These are phyloP conservation scores for Neonectria ditissima DNA, from an alignment of 2,329 filamentous ascomycete species.

Conservation along the genomic window DNA sequence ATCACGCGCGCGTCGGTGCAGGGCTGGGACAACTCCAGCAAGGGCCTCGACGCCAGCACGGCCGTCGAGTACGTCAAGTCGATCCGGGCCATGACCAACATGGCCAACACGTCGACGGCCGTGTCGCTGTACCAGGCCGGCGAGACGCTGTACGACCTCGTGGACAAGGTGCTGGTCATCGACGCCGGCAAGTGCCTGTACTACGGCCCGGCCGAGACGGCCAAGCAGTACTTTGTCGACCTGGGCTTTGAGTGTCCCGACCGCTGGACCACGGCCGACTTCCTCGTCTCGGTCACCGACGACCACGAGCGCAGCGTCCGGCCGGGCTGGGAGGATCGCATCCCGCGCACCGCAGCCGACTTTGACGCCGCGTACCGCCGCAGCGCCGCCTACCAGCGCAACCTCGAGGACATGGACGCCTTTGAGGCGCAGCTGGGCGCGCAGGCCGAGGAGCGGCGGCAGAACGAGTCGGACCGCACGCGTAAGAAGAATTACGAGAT, in stretches of 20 bases:
- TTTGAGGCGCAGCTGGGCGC: slow-evolving; percentile 72
- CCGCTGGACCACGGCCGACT: slow-evolving; percentile 79
- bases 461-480: slow-evolving; percentile 76
- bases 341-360: slow-evolving; percentile 77
- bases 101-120: slow-evolving; percentile 77
- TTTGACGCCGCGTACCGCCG: slow-evolving; percentile 73
- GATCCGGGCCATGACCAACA: slow-evolving; percentile 73
- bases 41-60: slow-evolving; percentile 78
- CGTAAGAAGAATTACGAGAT: slow-evolving; percentile 80
- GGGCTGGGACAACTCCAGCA: slow-evolving; percentile 80
- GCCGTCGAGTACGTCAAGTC: slow-evolving; percentile 78
- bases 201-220: slow-evolving; percentile 73
- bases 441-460: slow-evolving; percentile 54
- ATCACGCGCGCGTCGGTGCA: slow-evolving; percentile 71
- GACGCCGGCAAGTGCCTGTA: slow-evolving; percentile 78
- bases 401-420: slow-evolving; percentile 71
- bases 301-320: slow-evolving; percentile 77
- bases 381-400: slow-evolving; percentile 70
- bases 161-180: slow-evolving; percentile 83
- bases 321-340: slow-evolving; percentile 71
- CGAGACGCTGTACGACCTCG: slow-evolving; percentile 73
- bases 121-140: slow-evolving; percentile 80
- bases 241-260: slow-evolving; percentile 79
- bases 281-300: slow-evolving; percentile 83
- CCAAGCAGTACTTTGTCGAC: slow-evolving; percentile 76